Evolutionary conservation across 1,284 basidiomycete genomes (phyloP), one percentile per base, ranked within the genome.

Genomic region (Pseudozyma hubeiensis): DNA sequence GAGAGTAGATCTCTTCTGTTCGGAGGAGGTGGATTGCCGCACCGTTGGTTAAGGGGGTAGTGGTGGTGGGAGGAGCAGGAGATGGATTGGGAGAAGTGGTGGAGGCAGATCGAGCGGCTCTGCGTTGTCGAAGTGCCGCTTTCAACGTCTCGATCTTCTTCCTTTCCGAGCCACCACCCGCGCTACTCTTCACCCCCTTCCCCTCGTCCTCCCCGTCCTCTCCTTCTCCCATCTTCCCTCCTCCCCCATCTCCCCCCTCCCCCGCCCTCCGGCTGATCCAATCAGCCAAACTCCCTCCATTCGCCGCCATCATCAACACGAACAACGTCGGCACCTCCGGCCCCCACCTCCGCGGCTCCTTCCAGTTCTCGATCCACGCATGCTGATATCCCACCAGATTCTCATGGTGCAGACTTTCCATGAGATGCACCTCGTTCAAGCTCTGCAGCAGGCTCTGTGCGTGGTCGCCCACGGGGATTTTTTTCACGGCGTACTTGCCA

Each of bases 381-480:
- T 97, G 94, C 84, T 97, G 94, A 81, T 97, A 97, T 16, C 92
- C 93, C 68, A 97, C 89, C 75, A 97, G 93, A 75, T 97, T 96
- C 4, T 91, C 91, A 85, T 97, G 94, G 55, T 91, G 90, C 5
- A 97, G 86, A n/a, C 89, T 87, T 82, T 97, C 93, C 53, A 97
- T 87, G 6, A 95, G 86, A 50, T 91, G 90, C 44, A 94, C 91
- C 89, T 91, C 82, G 41, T 70, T 77, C 19, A 83, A 55, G 35
- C 72, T 78, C 34, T 67, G 60, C 16, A 75, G 58, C 53, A 82
- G 46, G n/a, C 30, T 68, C 46, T 74, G 59, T 24, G 65, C 66
- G 35, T 79, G 70, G 7, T 93, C 90, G 35, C 94, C 94, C 0
- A 97, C 92, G 0, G 94, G 93, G 37, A 97, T 93, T 84, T 96